These are phyloP conservation scores for Polygonum maritimum DNA, from an alignment of 148 eudicot genomes.

Conservation along the genomic window DNA sequence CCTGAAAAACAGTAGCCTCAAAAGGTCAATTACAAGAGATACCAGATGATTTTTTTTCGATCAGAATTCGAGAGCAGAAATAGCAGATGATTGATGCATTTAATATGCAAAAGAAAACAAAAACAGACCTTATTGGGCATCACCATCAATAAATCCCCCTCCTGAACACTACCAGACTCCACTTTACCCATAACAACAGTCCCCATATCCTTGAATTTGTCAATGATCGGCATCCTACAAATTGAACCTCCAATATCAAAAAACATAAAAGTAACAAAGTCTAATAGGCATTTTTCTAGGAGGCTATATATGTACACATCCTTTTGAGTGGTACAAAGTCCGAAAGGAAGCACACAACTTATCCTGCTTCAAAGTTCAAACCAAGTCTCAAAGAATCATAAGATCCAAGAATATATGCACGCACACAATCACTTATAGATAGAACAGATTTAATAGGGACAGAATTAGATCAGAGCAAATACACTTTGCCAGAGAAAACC, in stretches of 20 bases:
- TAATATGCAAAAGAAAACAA: background rate
- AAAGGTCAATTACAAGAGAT: background rate
- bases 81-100: background rate
- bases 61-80: no score
- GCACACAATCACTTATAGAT: background rate
- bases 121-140: conserved; percentile 86
- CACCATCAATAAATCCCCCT: conserved; percentile 59
- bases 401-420: background rate
- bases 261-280: background rate
- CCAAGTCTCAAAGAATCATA: background rate
- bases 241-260: background rate
- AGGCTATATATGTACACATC: background rate
- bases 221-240: conserved; percentile 70
- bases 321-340: background rate
- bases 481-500: background rate
- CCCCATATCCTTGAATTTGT: conserved; percentile 93
- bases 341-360: background rate
- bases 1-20: conserved; percentile 34
- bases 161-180: conserved; percentile 73
- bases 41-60: background rate
- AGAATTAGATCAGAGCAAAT: background rate
- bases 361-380: background rate
- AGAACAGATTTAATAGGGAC: background rate
- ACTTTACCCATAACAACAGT: conserved; percentile 94
- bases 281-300: background rate